Base-by-base conservation (phyloP, 129 eudicot species). In the Artemisia tridentata region DNA sequence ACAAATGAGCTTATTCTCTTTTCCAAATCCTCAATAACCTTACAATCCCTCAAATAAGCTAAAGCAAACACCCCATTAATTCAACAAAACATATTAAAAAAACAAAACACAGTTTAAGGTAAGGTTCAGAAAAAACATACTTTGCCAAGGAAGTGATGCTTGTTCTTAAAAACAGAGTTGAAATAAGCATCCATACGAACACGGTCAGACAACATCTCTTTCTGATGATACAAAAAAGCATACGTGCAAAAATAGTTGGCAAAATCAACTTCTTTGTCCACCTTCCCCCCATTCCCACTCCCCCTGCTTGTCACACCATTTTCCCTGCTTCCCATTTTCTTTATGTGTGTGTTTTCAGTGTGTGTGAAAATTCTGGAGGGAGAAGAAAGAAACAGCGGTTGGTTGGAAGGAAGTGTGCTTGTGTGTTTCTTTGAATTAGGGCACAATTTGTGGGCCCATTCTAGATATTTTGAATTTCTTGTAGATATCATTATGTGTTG, bases 181-280 rank as follows among this genome's bases (percentile, higher is more conserved):
- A 59, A 95, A 66, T 95, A 95, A 75, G 97, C 97, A 79, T 95
- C 91, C 99, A 95, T 95, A 6, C 99, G 88, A 57, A 95, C 96
- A 11, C 91, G 96, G 73, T 95, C 99, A 19, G 91, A 95, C 51
- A 95, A 91, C 97, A 95, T 95, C 78, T 95, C 99, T 60, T 95
- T 95, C 78, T 90, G 99, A 92, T 95, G 99, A 81, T 95, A 90
- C 27, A 95, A 92, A 72, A 90, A 95, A 71, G 93, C 88, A 78
- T 95, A 95, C 12, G 99, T 90, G 90, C 97, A 90, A 83, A 95
- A 95, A 67, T 95, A 95, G 85, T 95, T 95, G 11, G 99, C 99
- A 75, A 80, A 95, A 63, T 95, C 99, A 0, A 83, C 99, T 0
- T 82, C 97, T 78, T 95, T 95, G 86, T 95, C 99, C 13, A 88